A percentile compares a stretch with the other conserved stretches of the same genome.
Evolutionary conservation across 2,329 filamentous ascomycete species (phyloP).

Genomic region (Phoma sp.): DNA sequence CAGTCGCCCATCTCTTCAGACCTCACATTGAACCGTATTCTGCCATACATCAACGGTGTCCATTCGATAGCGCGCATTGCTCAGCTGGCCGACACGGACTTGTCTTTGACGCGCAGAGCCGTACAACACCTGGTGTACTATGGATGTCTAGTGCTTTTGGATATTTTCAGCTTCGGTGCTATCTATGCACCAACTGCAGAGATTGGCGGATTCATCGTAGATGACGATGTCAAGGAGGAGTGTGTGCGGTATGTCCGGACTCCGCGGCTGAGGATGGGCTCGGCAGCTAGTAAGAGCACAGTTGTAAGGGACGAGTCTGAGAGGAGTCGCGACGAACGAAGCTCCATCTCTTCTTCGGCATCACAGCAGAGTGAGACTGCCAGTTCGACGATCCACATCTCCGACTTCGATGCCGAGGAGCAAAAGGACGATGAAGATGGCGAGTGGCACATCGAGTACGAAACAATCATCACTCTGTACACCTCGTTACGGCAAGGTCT

Average conservation of each 20-base stretch:
- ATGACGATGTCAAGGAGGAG: constrained; percentile 80
- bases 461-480: constrained; percentile 78
- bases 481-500: constrained; percentile 81
- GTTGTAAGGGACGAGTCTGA: constrained; percentile 25
- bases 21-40: constrained; percentile 77
- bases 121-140: constrained; percentile 92
- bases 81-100: constrained; percentile 81
- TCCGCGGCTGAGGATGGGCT: constrained; percentile 43
- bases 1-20: constrained; percentile 66
- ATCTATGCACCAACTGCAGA: constrained; percentile 86
- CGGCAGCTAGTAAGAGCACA: constrained; percentile 16
- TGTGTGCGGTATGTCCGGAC: constrained; percentile 78
- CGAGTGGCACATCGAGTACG: constrained; percentile 30
- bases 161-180: constrained; percentile 92
- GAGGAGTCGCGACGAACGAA: constrained; percentile 26
- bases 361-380: constrained; percentile 26
- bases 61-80: constrained; percentile 89
- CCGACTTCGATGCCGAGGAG: constrained; percentile 21
- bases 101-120: constrained; percentile 83
- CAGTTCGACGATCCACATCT: constrained; percentile 21
- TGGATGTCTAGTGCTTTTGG: constrained; percentile 85
- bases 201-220: constrained; percentile 79
- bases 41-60: constrained; percentile 87
- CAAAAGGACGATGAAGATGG: constrained; percentile 22
- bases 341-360: constrained; percentile 32